These are phyloP conservation scores for Saksenaea oblongispora DNA, from an alignment of 371 early-diverging fungal species.

Conservation along the genomic window DNA sequence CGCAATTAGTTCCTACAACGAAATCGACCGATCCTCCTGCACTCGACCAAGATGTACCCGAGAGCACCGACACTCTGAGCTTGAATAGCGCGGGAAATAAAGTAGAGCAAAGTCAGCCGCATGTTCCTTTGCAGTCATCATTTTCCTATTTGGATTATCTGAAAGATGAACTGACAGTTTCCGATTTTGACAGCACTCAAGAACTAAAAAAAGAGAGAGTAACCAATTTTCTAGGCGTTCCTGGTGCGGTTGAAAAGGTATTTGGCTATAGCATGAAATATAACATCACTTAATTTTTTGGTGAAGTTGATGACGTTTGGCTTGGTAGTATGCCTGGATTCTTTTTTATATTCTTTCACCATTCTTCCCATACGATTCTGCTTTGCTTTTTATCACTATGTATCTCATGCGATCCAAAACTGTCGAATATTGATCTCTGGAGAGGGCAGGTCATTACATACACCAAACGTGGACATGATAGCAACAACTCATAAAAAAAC, in stretches of 20 bases:
- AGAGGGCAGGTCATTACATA: constrained; percentile 22
- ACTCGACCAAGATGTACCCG: neutral
- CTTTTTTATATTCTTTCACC: constrained; percentile 91
- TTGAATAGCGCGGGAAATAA: neutral
- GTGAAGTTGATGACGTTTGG: constrained; percentile 84
- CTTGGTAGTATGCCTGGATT: constrained; percentile 88
- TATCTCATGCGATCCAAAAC: constrained; percentile 17
- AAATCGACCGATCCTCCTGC: neutral
- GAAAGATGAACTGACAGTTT: constrained; percentile 69
- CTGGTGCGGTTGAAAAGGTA: constrained; percentile 82
- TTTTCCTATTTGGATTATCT: constrained; percentile 62
- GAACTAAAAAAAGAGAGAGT: constrained; percentile 84
- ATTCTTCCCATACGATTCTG: constrained; percentile 88
- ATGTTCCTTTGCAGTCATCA: constrained; percentile 1
- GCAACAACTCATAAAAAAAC: neutral
- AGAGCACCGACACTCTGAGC: neutral
- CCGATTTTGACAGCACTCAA: constrained; percentile 72
- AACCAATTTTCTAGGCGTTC: constrained; percentile 81
- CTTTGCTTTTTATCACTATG: constrained; percentile 60
- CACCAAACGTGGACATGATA: neutral
- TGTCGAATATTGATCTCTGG: constrained; percentile 19
- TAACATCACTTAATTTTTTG: neutral
- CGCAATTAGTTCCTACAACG: neutral
- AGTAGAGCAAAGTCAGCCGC: neutral
- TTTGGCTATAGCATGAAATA: neutral